Conservation (phyloP, 805 yeast genomes). For the Dipodascus geniculatus region DNA sequence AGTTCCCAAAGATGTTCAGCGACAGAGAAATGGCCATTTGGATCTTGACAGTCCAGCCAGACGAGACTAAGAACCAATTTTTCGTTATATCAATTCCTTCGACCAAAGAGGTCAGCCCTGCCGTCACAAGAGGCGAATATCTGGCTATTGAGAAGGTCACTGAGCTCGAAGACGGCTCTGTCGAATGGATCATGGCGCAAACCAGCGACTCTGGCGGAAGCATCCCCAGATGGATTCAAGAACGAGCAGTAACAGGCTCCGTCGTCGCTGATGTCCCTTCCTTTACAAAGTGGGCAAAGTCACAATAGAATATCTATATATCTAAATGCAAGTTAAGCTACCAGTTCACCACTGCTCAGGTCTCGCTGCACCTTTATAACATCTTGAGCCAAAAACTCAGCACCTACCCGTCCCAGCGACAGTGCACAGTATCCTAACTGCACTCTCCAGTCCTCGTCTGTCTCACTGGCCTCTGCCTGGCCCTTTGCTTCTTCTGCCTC, state of each 20-base stretch:
- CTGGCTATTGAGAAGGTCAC: slow-evolving; percentile 27
- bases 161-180: slow-evolving; percentile 14
- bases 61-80: slow-evolving; percentile 20
- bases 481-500: slow-evolving; percentile 16
- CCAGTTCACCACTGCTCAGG: slow-evolving; percentile 4
- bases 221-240: slow-evolving; percentile 29
- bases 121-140: slow-evolving; percentile 22
- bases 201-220: slow-evolving; percentile 29
- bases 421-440: slow-evolving; percentile 87
- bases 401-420: slow-evolving; percentile 60
- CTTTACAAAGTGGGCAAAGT: slow-evolving; percentile 21
- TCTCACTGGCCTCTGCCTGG: slow-evolving; percentile 4
- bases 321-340: slow-evolving; percentile 2
- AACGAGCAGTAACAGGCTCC: slow-evolving; percentile 20
- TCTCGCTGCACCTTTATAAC: slow-evolving; percentile 11
- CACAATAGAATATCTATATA: slow-evolving; percentile 5
- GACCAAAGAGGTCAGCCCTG: slow-evolving; percentile 11
- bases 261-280: slow-evolving; percentile 28
- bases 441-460: slow-evolving; percentile 51
- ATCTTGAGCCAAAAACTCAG: slow-evolving; percentile 46
- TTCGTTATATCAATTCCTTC: slow-evolving; percentile 28
- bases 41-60: slow-evolving; percentile 22
- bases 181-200: slow-evolving; percentile 30
- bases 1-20: slow-evolving; percentile 24
- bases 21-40: slow-evolving; percentile 28